Conservation (phyloP, 495 filamentous ascomycete genomes). For the Penicillium cinerascens region DNA sequence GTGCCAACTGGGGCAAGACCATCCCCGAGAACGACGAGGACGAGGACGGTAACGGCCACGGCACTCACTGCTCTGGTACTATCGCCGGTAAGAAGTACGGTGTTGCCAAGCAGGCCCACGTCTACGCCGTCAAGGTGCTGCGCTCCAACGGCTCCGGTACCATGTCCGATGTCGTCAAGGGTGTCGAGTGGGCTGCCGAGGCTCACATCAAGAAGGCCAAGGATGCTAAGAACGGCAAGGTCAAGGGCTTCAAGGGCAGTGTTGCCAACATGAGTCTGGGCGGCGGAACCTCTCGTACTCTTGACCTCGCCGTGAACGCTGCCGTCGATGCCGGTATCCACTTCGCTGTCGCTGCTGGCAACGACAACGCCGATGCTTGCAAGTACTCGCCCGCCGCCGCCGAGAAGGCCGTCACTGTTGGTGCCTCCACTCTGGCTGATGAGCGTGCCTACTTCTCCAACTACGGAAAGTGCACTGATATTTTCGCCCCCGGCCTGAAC, state of each 20-base stretch:
- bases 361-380: conserved; percentile 98
- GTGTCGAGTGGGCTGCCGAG: conserved; percentile 92
- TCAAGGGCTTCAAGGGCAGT: conserved; percentile 95
- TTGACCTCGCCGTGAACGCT: conserved; percentile 91
- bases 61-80: conserved; percentile 98
- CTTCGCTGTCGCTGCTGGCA: conserved; percentile 97
- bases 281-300: conserved; percentile 86
- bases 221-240: conserved; percentile 73
- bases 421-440: conserved; percentile 87
- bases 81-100: conserved; percentile 97
- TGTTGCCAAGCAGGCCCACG: conserved; percentile 97
- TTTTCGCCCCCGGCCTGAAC: conserved; percentile 97
- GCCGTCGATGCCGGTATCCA: conserved; percentile 87
- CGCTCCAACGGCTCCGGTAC: conserved; percentile 95
- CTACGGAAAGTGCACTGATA: conserved; percentile 98
- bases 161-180: conserved; percentile 98
- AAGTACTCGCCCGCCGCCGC: conserved; percentile 98
- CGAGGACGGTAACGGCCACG: conserved; percentile 95
- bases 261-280: conserved; percentile 99
- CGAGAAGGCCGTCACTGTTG: conserved; percentile 90
- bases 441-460: conserved; percentile 99
- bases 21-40: conserved; percentile 82
- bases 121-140: conserved; percentile 97
- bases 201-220: conserved; percentile 69
- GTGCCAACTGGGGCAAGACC: conserved; percentile 95